Evolutionary conservation across 1,284 basidiomycete genomes (phyloP), one percentile per base, ranked within the genome.

Genomic region (Irpex rosettiformis): DNA sequence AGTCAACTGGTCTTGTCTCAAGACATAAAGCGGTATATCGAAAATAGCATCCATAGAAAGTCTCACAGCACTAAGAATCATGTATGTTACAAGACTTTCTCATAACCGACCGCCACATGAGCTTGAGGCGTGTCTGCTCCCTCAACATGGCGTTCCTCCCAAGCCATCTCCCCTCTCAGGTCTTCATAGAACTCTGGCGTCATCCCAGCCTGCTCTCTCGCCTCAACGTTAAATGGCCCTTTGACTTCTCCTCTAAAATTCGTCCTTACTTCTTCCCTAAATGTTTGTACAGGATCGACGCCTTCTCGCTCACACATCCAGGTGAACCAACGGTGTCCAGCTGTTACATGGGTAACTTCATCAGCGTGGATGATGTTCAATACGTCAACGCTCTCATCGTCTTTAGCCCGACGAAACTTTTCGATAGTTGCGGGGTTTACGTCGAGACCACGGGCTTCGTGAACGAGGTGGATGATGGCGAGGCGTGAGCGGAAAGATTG

Each of bases 381-480:
- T 21, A 84, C 83, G 11, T 78, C 75, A 42, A 93, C 89, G 57
- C 85, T 91, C 60, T 89, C 86, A 10, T 65, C 64, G 70, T 95
- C 93, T 18, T 89, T 83, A 8, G 87, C 86, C 29, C 82, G 80
- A 6, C 80, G 76, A 67, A 94, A 91, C 61, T 86, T 84, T 60
- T 85, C 87, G 65, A 96, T 93, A 2, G 93, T 94, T 11, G 81
- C 78, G 0, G 93, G 93, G 68, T 93, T 93, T 60, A 94, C 90
- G 72, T 95, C 94, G 5, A 95, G 78, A 2, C 93, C 93, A 27
- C 93, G 78, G 1, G 93, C 92, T 75, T 95, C 93, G 69, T 94
- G 93, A 0, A 95, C 93, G 28, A 95, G 84, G 67, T 94, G 93
- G 64, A 95, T 93, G 70, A 95, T 94, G 1, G 91, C 90, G 25